Evolutionary conservation across 352 stramenopile species (phyloP), one percentile per base, ranked within the genome.

Genomic region (Globisporangium acanthophoron): DNA sequence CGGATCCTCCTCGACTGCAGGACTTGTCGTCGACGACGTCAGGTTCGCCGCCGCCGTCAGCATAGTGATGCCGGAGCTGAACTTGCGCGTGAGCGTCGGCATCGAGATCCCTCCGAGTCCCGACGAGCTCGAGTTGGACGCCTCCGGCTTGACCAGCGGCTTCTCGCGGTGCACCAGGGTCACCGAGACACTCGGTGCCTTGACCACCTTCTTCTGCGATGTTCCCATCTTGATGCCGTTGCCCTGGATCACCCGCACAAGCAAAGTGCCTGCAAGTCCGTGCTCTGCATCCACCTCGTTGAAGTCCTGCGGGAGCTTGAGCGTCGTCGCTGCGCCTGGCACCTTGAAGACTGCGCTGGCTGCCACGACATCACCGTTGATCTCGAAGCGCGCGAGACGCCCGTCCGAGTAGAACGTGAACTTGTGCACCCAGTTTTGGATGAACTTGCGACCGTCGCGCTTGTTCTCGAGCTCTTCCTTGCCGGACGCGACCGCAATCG

Each of bases 381-480:
- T 93, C 65, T 95, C 85, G 62, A 95, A 93, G 6, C 85, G 82
- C 3, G 85, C 84, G 13, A 95, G 71, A n/a, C 81, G 72, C 3
- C 85, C 85, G 40, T 95, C 82, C 11, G 77, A 84, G 61, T 89
- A 89, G 44, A 95, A 95, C 35, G 85, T 92, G 51, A 95, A 95
- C 66, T 95, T 95, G 71, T 95, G 85, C 37, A 95, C 84, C 85
- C 85, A 95, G 53, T 95, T 95, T 59, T 95, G 85, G 44, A 93
- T 81, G 46, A 95, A 95, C 52, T 88, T 89, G 39, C 85, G 79
- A 0, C 73, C 78, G 41, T 95, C 85, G 44, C 80, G 77, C 43
- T 85, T 85, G 69, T 95, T 95, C 56, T 92, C 85, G 18, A 95
- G 77, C 59, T 95, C 83, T 52, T 95, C 85, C 47, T 93, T 91